phyloP scores from a whole-genome alignment of 2,329 filamentous ascomycete species.

The Sclerotinia sclerotiorum region DNA sequence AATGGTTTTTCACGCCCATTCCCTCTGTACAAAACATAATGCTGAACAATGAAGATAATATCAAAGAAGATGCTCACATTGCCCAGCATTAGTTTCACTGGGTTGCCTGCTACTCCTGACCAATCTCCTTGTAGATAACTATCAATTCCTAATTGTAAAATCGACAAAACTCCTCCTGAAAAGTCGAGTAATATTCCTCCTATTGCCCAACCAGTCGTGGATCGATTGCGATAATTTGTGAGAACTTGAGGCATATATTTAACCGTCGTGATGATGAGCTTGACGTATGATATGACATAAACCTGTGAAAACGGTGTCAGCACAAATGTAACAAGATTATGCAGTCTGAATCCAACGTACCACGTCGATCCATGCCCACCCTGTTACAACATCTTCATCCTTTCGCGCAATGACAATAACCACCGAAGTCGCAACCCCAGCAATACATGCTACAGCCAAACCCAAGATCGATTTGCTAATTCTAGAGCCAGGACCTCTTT shows the following conservation, averaged over 20 bases:
- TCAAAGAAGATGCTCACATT: conserved; percentile 88
- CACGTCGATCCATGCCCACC: conserved; percentile 64
- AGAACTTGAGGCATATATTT: conserved; percentile 90
- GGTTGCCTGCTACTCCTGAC: conserved; percentile 88
- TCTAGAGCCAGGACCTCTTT: conserved; percentile 51
- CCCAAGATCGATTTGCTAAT: conserved; percentile 63
- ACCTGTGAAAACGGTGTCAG: conserved; percentile 37
- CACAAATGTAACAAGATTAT: not conserved
- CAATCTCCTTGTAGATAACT: conserved; percentile 82
- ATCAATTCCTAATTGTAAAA: conserved; percentile 81
- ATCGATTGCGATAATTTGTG: conserved; percentile 80
- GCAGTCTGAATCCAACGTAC: conserved; percentile 31
- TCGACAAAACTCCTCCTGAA: conserved; percentile 74
- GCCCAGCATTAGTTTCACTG: conserved; percentile 82
- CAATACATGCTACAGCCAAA: conserved; percentile 66
- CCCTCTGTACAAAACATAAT: conserved; percentile 74
- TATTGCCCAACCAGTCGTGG: conserved; percentile 87
- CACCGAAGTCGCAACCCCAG: conserved; percentile 52
- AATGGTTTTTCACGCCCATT: conserved; percentile 25
- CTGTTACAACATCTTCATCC: conserved; percentile 44
- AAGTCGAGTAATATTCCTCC: conserved; percentile 81
- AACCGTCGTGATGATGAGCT: conserved; percentile 81
- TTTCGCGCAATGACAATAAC: conserved; percentile 46
- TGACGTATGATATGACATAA: conserved; percentile 79
- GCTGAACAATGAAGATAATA: conserved; percentile 80